Evolutionary conservation across 1,139 yeast species (phyloP), one percentile per base, ranked within the genome.

Genomic region (Suzukiozyma palmioleophila): DNA sequence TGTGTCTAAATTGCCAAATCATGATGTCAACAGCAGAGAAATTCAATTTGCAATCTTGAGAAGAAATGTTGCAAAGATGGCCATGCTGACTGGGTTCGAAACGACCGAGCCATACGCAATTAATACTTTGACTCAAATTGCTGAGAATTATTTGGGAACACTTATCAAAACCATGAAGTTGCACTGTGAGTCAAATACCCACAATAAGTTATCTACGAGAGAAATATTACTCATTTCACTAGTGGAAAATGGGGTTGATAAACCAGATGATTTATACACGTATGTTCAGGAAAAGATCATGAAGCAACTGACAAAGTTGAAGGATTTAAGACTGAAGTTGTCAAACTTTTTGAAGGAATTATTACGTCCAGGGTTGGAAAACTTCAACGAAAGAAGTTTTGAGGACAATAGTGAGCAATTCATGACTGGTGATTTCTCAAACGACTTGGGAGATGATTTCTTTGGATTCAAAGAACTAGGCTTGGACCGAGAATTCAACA

Each of bases 381-480:
- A 81, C 47, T 64, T 79, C 42, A 83, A 77, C 41, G 97, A 90
- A 54, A 74, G 77, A 42, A 84, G 83, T 50, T 92, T 92, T 59
- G 81, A 71, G 33, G 98, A 92, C 54, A 87, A 89, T 52, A 85
- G 95, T 56, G 97, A 92, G 47, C 96, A 90, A 57, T 92, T 90
- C 54, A 67, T 90, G 51, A 86, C 94, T 15, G 99, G 99, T 43
- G 97, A 89, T 53, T 94, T 92, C 57, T 84, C 96, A 1, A 84
- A 79, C 52, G 96, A 89, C 47, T 68, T 92, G 37, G 98, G 98
- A 11, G 95, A 85, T 50, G 99, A 94, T 62, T 92, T 90, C 72
- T 94, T 94, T 66, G 99, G 99, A 0, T 94, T 94, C 67, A 84
- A 78, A 54, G 97, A 90, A 50, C 70, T 94, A 36, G 98, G 98